Conservation (phyloP, 441 rosid genomes). For the Populus hybrid region DNA sequence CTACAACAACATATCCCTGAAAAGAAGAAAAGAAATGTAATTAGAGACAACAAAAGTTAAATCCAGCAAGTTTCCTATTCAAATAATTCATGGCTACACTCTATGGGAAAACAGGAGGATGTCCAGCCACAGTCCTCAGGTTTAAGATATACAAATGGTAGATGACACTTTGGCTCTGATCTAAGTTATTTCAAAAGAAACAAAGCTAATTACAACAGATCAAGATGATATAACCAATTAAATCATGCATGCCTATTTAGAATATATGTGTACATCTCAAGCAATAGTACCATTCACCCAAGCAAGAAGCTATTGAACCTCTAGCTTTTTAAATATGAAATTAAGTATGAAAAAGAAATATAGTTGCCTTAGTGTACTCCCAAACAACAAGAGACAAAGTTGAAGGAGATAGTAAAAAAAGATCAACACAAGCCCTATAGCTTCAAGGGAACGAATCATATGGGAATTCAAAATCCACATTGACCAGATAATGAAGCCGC, state of each 20-base stretch:
- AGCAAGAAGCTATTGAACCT: too few relatives aligned
- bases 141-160: background rate
- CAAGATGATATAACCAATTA: background rate
- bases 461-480: conserved; percentile 59
- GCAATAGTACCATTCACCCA: too few relatives aligned
- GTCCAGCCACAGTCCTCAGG: background rate
- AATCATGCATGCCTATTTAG: background rate
- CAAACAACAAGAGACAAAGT: background rate
- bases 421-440: conserved; percentile 51
- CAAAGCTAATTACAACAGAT: background rate
- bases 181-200: background rate
- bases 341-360: background rate
- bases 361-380: background rate
- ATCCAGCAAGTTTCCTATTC: background rate
- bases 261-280: background rate
- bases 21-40: conserved; percentile 11
- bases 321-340: too few relatives aligned
- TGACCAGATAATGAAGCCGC: conserved; percentile 71
- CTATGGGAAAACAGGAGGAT: background rate
- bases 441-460: conserved; percentile 64
- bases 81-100: background rate
- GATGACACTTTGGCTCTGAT: background rate
- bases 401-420: background rate
- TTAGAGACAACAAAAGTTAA: background rate
- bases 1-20: conserved; percentile 90